Evolutionary conservation across 495 filamentous ascomycete genomes (phyloP), one percentile per base, ranked within the genome.

Genomic region (Trichoderma gamsii): DNA sequence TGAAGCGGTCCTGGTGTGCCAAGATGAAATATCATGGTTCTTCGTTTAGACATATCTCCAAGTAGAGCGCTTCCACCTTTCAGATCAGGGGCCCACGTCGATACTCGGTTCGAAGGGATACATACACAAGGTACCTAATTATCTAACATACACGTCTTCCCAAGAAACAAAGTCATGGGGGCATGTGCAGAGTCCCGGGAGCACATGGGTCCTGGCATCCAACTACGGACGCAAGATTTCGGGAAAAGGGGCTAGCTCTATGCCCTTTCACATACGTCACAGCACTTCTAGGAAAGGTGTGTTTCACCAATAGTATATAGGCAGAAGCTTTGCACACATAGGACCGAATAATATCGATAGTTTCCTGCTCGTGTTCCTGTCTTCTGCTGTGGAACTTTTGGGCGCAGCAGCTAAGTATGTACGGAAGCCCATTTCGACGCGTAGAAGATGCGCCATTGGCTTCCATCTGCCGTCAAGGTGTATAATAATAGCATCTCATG

Each of bases 271-370:
- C n/a, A 32, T 21, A 61, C 56, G 56, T 61, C 56, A 61, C 25
- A 61, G 23, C 27, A 32, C 56, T 61, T 61, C 27, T 61, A 25
- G 56, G 9, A 21, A 61, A 61, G 56, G 56, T 29, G 27, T 13
- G 56, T 61, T 61, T 61, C 56, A 61, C 56, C 13, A 32, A 18
- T 29, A 21, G n/a, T n/a, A 29, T 61, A 2, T 61, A 32, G 5
- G 0, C 12, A 61, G 18, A 18, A 13, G 56, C 27, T 25, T 29
- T 61, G 49, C n/a, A 32, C 15, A 29, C 56, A 61, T 61, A 61
- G 56, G 56, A 61, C 56, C 56, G 56, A 61, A 61, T 61, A 27
- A 61, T 61, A 61, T 61, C 56, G 25, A 61, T 61, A 61, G 56
- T 52, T 23, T 52, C 49, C 9, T 32, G 11, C 16, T 61, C 23